Evolutionary conservation across 176 grass and related monocot genomes (phyloP), one percentile per base, ranked within the genome.

Genomic region (Musa schizocarpa): DNA sequence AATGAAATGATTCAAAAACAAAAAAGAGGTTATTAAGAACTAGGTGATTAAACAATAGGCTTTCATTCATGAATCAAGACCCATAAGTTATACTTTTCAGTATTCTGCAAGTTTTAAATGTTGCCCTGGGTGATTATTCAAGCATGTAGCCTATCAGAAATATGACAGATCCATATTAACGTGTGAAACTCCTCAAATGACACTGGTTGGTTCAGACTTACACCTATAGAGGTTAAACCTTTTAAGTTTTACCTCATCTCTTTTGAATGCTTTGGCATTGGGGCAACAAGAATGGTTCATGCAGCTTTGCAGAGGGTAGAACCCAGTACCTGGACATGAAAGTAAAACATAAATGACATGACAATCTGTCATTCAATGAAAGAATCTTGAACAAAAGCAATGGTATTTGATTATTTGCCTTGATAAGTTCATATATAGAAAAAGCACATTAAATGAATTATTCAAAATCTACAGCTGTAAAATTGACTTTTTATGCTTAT

Each of bases 281-380:
- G 95, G 95, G 79, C 88, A 87, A 62, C 90, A 99, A 9, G 90
- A 99, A 69, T 99, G 95, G 14, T 99, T 99, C 95, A 99, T 94
- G 62, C 90, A 99, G 69, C 95, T 99, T 77, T 99, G 95, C n/a
- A 99, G 73, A 67, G 95, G 90, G 68, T 94, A 99, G 86, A 99
- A 94, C 26, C 82, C 88, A 22, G 90, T 99, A 51, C 95, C 95
- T 99, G 77, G 51, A 77, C 29, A 64, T 72, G 43, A 52, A 59
- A 72, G 7, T 20, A 50, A 24, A 63, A 53, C 3, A 13, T 53
- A 34, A 62, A 4, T 19, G 17, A 53, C 13, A 79, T 79, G 5
- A 66, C 5, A 21, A 27, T 65, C 2, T 25, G 53, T 27, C 23
- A 3, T 65, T 54, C 6, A 57, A 70, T 53, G 0, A 23, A 71